phyloP scores from a whole-genome alignment of 2,329 filamentous ascomycete genomes.

The Colletotrichum paranaense region DNA sequence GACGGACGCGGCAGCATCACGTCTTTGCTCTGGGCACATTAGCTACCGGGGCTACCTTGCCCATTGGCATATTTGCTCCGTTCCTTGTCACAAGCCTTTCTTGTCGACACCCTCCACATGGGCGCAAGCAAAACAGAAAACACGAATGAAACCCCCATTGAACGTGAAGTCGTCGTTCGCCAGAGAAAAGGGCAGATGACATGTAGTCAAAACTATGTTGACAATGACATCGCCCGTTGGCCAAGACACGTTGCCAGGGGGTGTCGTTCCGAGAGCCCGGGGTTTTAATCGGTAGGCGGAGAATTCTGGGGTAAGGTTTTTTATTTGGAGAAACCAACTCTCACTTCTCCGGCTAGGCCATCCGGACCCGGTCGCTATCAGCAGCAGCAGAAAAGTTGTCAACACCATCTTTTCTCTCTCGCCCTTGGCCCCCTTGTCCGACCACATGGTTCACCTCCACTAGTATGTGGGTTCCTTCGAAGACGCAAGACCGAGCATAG shows the following conservation, averaged over 20 bases:
- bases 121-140: neutral
- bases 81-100: conserved; percentile 5
- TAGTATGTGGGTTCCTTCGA: conserved; percentile 34
- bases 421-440: conserved; percentile 18
- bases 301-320: conserved; percentile 30
- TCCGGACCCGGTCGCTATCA: conserved; percentile 23
- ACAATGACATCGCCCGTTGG: neutral
- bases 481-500: conserved; percentile 34
- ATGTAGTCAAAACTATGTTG: neutral
- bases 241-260: neutral
- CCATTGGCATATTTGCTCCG: neutral
- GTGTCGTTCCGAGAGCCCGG: conserved; percentile 3
- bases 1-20: neutral
- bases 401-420: conserved; percentile 27
- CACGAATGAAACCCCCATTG: neutral
- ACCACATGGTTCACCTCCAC: conserved; percentile 33
- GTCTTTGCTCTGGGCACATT: neutral
- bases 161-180: neutral
- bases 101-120: neutral
- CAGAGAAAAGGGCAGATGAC: neutral
- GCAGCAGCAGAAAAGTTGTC: conserved; percentile 4
- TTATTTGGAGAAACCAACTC: conserved; percentile 7
- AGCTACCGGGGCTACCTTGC: conserved; percentile 27
- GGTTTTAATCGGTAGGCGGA: conserved; percentile 3
- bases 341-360: conserved; percentile 7